Conservation (phyloP, 768 basidiomycete species). For the Suillus subalutaceus region DNA sequence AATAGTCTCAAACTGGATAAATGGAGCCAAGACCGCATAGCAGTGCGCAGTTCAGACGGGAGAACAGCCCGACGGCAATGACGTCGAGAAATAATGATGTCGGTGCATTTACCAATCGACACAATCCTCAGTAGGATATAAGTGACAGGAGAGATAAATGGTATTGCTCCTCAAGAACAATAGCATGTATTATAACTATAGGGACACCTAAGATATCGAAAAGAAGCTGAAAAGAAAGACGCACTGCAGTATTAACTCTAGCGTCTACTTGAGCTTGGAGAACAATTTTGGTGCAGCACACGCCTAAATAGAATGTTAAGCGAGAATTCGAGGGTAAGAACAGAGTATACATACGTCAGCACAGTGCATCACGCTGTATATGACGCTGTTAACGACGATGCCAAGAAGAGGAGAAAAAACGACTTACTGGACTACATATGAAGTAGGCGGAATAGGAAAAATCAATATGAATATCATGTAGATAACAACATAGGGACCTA, state of each 20-base stretch:
- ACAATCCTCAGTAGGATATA: background rate
- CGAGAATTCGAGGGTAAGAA: conserved; percentile 6
- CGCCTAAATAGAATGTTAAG: conserved; percentile 33
- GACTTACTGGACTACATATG: conserved; percentile 67
- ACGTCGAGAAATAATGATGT: background rate
- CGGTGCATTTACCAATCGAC: too few species aligned
- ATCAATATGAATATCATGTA: conserved; percentile 18
- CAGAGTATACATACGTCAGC: conserved; percentile 68
- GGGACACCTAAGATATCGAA: background rate
- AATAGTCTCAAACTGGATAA: background rate
- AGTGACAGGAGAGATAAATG: background rate
- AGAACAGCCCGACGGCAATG: too few species aligned
- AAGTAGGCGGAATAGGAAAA: conserved; percentile 23
- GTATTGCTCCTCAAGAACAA: conserved; percentile 5
- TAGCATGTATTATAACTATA: conserved; percentile 2
- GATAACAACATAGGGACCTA: conserved; percentile 17
- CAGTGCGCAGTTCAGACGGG: background rate
- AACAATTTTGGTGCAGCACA: conserved; percentile 81
- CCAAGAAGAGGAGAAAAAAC: conserved; percentile 8
- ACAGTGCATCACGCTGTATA: conserved; percentile 85
- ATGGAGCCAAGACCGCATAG: background rate
- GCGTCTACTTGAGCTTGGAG: conserved; percentile 57
- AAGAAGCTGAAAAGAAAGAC: background rate
- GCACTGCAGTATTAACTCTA: conserved; percentile 2
- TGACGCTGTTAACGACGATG: conserved; percentile 14